Conservation (phyloP, 202 grass and related monocot genomes). For the Zoysia matrella region DNA sequence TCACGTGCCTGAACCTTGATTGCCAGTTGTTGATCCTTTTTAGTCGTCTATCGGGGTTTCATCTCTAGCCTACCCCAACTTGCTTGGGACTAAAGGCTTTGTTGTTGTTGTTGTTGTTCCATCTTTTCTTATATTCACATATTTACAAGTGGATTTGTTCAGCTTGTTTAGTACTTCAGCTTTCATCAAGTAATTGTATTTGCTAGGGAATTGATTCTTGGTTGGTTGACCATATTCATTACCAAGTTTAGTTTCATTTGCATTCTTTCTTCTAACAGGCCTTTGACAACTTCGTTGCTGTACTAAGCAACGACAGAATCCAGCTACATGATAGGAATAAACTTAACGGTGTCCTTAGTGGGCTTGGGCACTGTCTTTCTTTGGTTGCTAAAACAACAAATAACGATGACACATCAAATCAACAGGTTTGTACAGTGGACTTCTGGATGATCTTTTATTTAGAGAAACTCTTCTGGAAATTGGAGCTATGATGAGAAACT, state of each 20-base stretch:
- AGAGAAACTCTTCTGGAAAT: neutral
- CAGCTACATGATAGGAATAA: slow-evolving; percentile 92
- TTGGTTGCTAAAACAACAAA: slow-evolving; percentile 54
- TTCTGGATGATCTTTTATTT: slow-evolving; percentile 2
- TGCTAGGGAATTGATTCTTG: neutral
- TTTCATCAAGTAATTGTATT: slow-evolving; percentile 9
- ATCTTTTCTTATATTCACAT: neutral
- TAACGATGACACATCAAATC: slow-evolving; percentile 46
- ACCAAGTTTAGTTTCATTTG: slow-evolving; percentile 34
- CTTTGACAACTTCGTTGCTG: slow-evolving; percentile 76
- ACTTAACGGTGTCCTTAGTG: slow-evolving; percentile 83
- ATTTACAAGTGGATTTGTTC: neutral
- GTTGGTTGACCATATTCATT: slow-evolving; percentile 27
- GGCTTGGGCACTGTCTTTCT: slow-evolving; percentile 79
- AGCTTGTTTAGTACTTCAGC: neutral
- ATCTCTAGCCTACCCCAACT: no score
- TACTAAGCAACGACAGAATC: slow-evolving; percentile 76
- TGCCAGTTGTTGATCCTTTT: no score
- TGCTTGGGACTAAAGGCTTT: no score
- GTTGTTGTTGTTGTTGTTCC: no score
- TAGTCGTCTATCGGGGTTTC: no score
- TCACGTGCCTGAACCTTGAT: no score
- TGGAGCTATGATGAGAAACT: slow-evolving; percentile 17
- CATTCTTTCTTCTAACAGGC: slow-evolving; percentile 56
- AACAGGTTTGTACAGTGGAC: slow-evolving; percentile 51